These are phyloP conservation scores for Vickermania spadyakhi DNA, from an alignment of 208 protist genomes.

Conservation along the genomic window DNA sequence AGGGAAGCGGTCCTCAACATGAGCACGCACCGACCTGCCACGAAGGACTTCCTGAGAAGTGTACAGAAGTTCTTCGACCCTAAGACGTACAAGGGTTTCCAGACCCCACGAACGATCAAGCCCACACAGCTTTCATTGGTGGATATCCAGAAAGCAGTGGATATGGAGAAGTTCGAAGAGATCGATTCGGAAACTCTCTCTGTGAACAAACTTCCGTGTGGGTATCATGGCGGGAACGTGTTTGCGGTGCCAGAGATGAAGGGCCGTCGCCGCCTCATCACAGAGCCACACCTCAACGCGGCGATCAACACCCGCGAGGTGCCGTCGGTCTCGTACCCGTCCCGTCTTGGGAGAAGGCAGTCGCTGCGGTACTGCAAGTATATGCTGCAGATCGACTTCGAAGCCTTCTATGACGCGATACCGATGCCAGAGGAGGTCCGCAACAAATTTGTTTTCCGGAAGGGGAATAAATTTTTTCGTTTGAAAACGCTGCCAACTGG, in stretches of 20 bases:
- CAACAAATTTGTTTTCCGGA: constrained; percentile 1
- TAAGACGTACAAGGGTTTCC: background rate
- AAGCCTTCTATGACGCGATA: constrained; percentile 2
- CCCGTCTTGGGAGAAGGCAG: background rate
- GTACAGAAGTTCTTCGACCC: background rate
- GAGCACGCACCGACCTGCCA: background rate
- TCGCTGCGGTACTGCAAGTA: background rate
- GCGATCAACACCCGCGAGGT: background rate
- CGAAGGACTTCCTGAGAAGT: background rate
- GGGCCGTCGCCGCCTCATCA: background rate
- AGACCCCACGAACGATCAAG: background rate
- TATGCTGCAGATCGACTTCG: constrained; percentile 2
- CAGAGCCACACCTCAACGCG: background rate
- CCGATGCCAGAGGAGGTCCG: background rate
- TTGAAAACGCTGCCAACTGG: constrained; percentile 1
- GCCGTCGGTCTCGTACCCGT: background rate
- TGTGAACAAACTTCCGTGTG: background rate
- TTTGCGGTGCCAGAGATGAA: constrained; percentile 2
- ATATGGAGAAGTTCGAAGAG: background rate
- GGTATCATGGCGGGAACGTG: background rate
- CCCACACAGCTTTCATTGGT: background rate
- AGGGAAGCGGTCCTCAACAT: background rate
- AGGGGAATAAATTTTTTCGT: background rate
- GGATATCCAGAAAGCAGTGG: background rate
- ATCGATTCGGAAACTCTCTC: background rate